Percentiles rank a stretch among this genome's conserved stretches.
Evolutionary conservation across 2,329 filamentous ascomycete genomes (phyloP).

Genomic region (Pyrenophora teres): DNA sequence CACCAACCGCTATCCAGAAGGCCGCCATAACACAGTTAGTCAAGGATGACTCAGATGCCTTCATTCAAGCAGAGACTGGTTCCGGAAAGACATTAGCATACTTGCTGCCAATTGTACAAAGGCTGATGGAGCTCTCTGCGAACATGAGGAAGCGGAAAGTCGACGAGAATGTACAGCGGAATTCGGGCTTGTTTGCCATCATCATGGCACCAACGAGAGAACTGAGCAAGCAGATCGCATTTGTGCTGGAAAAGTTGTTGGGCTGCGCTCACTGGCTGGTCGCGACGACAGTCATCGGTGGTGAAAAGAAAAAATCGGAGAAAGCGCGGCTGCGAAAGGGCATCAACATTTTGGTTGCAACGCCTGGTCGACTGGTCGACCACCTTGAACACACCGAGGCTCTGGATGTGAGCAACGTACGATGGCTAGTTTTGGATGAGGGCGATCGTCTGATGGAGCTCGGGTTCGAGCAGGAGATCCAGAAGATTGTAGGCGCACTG

Average conservation of each 20-base stretch:
- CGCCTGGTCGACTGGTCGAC: slow-evolving; percentile 86
- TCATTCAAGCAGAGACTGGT: slow-evolving; percentile 95
- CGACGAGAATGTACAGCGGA: slow-evolving; percentile 66
- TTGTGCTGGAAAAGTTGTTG: slow-evolving; percentile 81
- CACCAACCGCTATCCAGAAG: slow-evolving; percentile 93
- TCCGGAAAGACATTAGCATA: slow-evolving; percentile 99
- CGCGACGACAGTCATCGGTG: slow-evolving; percentile 78
- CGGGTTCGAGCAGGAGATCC: slow-evolving; percentile 93
- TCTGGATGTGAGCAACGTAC: slow-evolving; percentile 82
- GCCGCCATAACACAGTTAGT: slow-evolving; percentile 82
- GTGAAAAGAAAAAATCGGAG: slow-evolving; percentile 77
- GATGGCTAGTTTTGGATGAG: slow-evolving; percentile 94
- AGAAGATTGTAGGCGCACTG: slow-evolving; percentile 80
- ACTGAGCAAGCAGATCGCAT: slow-evolving; percentile 89
- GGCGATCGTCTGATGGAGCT: slow-evolving; percentile 98
- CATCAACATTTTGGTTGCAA: slow-evolving; percentile 93
- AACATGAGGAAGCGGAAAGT: slow-evolving; percentile 51
- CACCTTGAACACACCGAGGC: slow-evolving; percentile 92
- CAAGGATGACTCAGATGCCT: slow-evolving; percentile 83
- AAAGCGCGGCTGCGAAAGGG: slow-evolving; percentile 94
- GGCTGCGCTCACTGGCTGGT: slow-evolving; percentile 95
- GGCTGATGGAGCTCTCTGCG: slow-evolving; percentile 75
- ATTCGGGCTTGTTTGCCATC: slow-evolving; percentile 90
- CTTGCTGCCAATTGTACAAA: slow-evolving; percentile 86
- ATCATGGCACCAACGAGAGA: slow-evolving; percentile 94